Base-by-base conservation (phyloP, 192 early-diverging fungal genomes). In the Diversispora epigaea region DNA sequence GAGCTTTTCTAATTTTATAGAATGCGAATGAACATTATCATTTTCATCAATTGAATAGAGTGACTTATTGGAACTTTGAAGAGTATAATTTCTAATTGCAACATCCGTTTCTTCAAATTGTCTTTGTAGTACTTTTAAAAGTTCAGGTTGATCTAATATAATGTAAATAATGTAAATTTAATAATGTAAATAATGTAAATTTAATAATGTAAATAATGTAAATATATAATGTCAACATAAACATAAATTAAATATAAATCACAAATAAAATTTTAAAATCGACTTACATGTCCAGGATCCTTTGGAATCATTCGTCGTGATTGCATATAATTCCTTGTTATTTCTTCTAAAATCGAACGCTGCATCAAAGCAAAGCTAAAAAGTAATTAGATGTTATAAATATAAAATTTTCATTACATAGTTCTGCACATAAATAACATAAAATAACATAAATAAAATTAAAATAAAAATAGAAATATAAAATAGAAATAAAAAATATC, bases 301-400 rank as follows among this genome's bases (percentile, higher is more conserved):
- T 21, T 40, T 57, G 3, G 25, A 54, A 56, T 40, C 25, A 40
- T 41, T 57, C n/a, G 39, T 40, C 5, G 69, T 56, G 0, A 54
- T 52, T 10, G 9, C 68, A 49, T 71, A 71, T 12, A 71, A 40
- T 3, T 56, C 44, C 32, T 56, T 71, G 11, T 41, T 56, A 55
- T 10, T 43, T 71, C 44, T 71, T 57, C 69, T 71, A 71, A 57
- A 71, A n/a, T 71, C 40, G 43, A 71, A 71, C 6, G 69, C 69
- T 6, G 50, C 69, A 17, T 57, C 55, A 14, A 71, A 71, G 14
- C 39, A 25, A 56, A 46, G 17, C 69, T 71, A 71, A 32, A 64
- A 71, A 57, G 4, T 19, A 41, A 7, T 17, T 15, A 14, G 21
- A 68, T 50, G 19, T 12, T 66, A 22, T 46, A 66, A 44, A 44